These are phyloP conservation scores for Ochromonas danica DNA, from an alignment of 108 stramenopile species.

Conservation along the genomic window DNA sequence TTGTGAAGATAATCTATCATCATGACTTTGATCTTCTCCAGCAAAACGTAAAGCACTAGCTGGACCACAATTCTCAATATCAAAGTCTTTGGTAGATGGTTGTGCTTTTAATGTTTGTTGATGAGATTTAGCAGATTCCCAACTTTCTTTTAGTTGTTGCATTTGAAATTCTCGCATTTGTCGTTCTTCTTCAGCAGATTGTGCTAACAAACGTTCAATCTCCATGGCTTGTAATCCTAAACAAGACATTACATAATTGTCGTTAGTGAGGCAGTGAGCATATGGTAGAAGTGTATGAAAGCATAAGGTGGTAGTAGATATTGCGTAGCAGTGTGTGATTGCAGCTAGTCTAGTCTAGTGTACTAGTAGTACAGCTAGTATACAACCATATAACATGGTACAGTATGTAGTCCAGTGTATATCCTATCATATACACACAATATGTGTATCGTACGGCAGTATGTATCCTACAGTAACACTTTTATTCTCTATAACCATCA, in stretches of 20 bases:
- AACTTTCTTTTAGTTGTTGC: conserved; percentile 7
- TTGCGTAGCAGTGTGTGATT: no score
- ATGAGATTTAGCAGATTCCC: neutral
- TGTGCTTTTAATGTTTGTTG: neutral
- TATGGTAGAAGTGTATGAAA: no score
- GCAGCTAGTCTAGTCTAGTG: no score
- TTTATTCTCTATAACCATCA: no score
- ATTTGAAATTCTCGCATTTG: conserved; percentile 23
- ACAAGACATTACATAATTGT: no score
- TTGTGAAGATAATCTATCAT: neutral
- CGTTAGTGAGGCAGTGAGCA: no score
- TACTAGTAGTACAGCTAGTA: no score
- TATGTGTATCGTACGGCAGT: no score
- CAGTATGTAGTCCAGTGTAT: no score
- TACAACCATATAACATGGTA: no score
- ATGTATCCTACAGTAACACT: neutral
- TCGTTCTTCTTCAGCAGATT: neutral
- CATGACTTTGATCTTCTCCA: neutral
- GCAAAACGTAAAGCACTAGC: neutral
- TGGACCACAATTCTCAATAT: neutral
- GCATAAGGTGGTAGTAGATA: no score
- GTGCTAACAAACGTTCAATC: neutral
- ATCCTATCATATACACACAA: no score
- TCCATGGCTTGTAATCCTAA: conserved; percentile 2
- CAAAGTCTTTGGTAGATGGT: neutral